A percentile compares a stretch with the other conserved stretches of the same genome.
Evolutionary conservation across 2,329 filamentous ascomycete species (phyloP).

Genomic region (Myotisia sp.): DNA sequence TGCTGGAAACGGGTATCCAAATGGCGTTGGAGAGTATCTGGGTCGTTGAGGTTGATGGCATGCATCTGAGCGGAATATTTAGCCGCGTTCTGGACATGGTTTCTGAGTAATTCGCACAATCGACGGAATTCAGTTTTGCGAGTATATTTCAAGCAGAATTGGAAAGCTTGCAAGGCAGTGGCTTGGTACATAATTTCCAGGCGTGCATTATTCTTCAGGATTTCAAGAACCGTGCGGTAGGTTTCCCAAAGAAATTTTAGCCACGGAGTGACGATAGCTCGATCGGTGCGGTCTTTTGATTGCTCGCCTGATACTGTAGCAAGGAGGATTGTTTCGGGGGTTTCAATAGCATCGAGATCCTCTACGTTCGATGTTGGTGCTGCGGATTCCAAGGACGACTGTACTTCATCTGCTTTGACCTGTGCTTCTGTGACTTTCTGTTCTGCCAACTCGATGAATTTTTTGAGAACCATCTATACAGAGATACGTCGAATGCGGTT

Average conservation of each 20-base stretch:
- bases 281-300: constrained; percentile 90
- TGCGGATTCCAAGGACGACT: constrained; percentile 68
- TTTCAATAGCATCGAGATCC: constrained; percentile 92
- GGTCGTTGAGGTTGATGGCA: constrained; percentile 95
- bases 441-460: constrained; percentile 93
- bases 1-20: constrained; percentile 97
- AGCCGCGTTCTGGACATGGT: constrained; percentile 96
- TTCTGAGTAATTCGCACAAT: constrained; percentile 92
- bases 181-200: constrained; percentile 97
- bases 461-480: constrained; percentile 70
- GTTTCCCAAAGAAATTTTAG: constrained; percentile 99
- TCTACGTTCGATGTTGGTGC: constrained; percentile 64
- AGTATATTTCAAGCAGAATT: constrained; percentile 96
- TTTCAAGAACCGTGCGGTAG: constrained; percentile 94
- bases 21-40: constrained; percentile 92
- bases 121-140: constrained; percentile 98
- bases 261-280: constrained; percentile 96
- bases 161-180: constrained; percentile 94
- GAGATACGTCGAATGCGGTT: constrained; percentile 1
- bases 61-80: constrained; percentile 99
- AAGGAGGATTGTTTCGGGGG: constrained; percentile 91
- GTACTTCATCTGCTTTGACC: constrained; percentile 87
- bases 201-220: constrained; percentile 96
- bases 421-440: constrained; percentile 93
- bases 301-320: constrained; percentile 97